Conservation (phyloP, 1,139 yeast species). For the Debaryomycetaceae sp. region DNA sequence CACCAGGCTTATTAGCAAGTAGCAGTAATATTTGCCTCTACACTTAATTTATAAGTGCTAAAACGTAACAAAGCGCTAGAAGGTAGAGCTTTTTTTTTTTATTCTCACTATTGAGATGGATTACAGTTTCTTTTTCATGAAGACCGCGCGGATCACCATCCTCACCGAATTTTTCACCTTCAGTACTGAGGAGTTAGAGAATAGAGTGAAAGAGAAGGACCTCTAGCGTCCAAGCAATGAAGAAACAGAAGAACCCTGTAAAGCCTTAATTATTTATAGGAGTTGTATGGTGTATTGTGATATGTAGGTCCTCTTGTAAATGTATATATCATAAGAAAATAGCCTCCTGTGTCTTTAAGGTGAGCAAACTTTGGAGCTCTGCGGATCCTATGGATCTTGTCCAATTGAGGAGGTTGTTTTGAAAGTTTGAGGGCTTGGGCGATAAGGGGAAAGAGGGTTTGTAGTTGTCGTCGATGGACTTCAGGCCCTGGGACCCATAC, state of each 20-base stretch:
- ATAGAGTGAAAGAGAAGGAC: too few species aligned
- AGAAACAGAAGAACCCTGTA: too few species aligned
- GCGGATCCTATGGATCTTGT: slow-evolving; percentile 5
- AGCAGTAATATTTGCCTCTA: too few species aligned
- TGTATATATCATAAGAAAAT: slow-evolving; percentile 8
- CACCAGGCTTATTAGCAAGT: too few species aligned
- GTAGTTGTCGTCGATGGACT: background rate
- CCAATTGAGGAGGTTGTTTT: background rate
- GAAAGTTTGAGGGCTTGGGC: slow-evolving; percentile 2
- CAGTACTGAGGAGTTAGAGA: too few species aligned
- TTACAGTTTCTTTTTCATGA: background rate
- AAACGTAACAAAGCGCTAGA: background rate
- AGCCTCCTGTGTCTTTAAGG: slow-evolving; percentile 15
- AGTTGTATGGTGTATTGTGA: background rate
- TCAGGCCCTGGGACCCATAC: background rate
- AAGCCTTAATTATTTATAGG: too few species aligned
- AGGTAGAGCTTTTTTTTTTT: background rate
- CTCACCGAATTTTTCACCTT: background rate
- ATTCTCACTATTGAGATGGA: background rate
- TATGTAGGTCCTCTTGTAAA: background rate
- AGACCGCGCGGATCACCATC: slow-evolving; percentile 1
- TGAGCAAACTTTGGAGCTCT: slow-evolving; percentile 16
- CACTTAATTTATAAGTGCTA: too few species aligned
- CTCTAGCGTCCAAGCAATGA: too few species aligned
- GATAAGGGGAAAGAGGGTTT: slow-evolving; percentile 2